Conservation (phyloP, 345 rosid genomes). For the Aethionema arabicum region DNA sequence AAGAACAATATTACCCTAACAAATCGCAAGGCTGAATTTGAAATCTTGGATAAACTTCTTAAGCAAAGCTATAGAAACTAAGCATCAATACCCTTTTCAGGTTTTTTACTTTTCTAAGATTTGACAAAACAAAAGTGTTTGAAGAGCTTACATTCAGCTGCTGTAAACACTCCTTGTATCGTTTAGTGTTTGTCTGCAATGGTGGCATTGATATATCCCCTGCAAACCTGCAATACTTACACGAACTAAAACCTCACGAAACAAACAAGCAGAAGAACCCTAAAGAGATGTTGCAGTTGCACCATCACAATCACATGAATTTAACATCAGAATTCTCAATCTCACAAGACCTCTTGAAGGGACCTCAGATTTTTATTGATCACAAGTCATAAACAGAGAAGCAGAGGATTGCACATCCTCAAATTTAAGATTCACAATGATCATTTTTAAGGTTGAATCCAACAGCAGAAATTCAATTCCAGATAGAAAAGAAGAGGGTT, state of each 20-base stretch:
- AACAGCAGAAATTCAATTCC: slow-evolving; percentile 8
- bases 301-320: too few relatives aligned
- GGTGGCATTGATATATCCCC: slow-evolving; percentile 6
- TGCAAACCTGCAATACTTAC: slow-evolving; percentile 4
- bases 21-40: too few relatives aligned
- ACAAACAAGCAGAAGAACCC: background rate
- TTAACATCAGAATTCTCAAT: background rate
- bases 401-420: too few relatives aligned
- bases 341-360: too few relatives aligned
- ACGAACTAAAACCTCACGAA: slow-evolving; percentile 6
- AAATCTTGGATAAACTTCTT: background rate
- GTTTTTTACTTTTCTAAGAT: background rate
- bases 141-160: background rate
- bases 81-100: slow-evolving; percentile 2
- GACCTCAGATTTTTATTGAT: too few relatives aligned
- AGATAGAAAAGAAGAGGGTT: background rate
- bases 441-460: too few relatives aligned
- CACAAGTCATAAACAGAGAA: too few relatives aligned
- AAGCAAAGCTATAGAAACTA: slow-evolving; percentile 7
- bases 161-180: too few relatives aligned
- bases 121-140: background rate
- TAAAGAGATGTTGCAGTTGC: too few relatives aligned
- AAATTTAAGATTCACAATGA: too few relatives aligned
- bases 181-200: background rate
- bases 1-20: background rate